Evolutionary conservation across 768 basidiomycete species (phyloP), one percentile per base, ranked within the genome.

Genomic region (Termitomyces eurrhizus): DNA sequence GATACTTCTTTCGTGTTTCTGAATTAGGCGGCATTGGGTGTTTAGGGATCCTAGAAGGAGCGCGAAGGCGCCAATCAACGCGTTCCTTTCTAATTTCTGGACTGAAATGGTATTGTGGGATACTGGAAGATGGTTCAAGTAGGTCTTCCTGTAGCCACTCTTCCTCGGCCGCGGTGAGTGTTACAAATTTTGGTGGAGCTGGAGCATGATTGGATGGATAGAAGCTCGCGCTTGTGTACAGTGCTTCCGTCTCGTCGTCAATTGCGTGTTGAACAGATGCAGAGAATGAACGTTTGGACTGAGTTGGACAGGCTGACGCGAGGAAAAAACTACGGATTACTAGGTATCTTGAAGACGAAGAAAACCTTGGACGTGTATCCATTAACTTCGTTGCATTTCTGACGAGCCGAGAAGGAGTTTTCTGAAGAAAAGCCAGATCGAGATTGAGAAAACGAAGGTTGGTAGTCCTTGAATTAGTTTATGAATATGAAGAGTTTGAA

Each of bases 1-100:
- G 72, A 72, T 56, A 64, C 63, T 60, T 56, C 68, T 51, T 59
- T 45, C 50, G 58, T 48, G 45, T 56, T 62, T 51, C 59, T 41
- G 18, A 41, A 41, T 56, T 45, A 24, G 56, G 35, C 39, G 14
- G 61, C 66, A 35, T 29, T 52, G 56, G 58, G 24, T 59, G 52
- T 48, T 65, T 67, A 58, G 55, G 59, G 59, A 63, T 37, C 58
- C 83, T 75, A 14, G 86, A 87, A 12, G 74, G 61, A 8, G 86
- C 80, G 21, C 84, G 77, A 42, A 76, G 65, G 45, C 85, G 77
- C 88, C 89, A 90, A 65, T 89, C 83, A 68, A 84, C 87, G 7
- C 88, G 76, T 26, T 68, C 67, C 32, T 63, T 59, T 5, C 65
- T 70, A 41, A 49, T 41, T 26, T 60, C 35, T 5, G 65, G 50